Percentiles rank a stretch among this genome's conserved stretches.
phyloP scores from a whole-genome alignment of 345 rosid species.

The Raphanus sativus region DNA sequence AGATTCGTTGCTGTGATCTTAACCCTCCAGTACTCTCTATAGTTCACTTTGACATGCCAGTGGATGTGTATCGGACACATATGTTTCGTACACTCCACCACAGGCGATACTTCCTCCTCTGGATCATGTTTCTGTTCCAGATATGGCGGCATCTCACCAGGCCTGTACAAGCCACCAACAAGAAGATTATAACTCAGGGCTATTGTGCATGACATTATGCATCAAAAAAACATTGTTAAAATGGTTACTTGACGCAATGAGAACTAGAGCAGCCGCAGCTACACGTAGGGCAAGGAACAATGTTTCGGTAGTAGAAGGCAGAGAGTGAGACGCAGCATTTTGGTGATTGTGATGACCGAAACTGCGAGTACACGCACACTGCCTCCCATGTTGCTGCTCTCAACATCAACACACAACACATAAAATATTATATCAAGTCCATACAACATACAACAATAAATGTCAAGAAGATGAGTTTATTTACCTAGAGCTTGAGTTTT shows the following conservation, averaged over 20 bases:
- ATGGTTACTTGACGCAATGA: slow-evolving; percentile 53
- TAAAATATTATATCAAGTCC: too few relatives aligned
- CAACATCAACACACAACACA: too few relatives aligned
- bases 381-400: slow-evolving; percentile 70
- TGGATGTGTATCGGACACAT: slow-evolving; percentile 79
- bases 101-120: slow-evolving; percentile 37
- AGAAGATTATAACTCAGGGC: background rate
- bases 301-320: slow-evolving; percentile 58
- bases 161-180: slow-evolving; percentile 35
- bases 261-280: slow-evolving; percentile 62
- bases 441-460: too few relatives aligned
- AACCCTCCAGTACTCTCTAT: slow-evolving; percentile 76
- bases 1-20: slow-evolving; percentile 66
- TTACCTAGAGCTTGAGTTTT: slow-evolving; percentile 75
- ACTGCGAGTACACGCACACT: slow-evolving; percentile 71
- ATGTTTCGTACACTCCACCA: slow-evolving; percentile 64
- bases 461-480: background rate
- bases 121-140: slow-evolving; percentile 50
- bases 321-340: slow-evolving; percentile 88
- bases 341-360: slow-evolving; percentile 59
- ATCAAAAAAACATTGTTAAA: background rate
- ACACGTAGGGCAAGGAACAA: slow-evolving; percentile 72
- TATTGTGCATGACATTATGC: background rate
- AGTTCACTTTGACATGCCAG: slow-evolving; percentile 91
- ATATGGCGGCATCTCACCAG: slow-evolving; percentile 44